phyloP scores from a whole-genome alignment of 2,329 filamentous ascomycete species.

The Fusarium beomiforme region DNA sequence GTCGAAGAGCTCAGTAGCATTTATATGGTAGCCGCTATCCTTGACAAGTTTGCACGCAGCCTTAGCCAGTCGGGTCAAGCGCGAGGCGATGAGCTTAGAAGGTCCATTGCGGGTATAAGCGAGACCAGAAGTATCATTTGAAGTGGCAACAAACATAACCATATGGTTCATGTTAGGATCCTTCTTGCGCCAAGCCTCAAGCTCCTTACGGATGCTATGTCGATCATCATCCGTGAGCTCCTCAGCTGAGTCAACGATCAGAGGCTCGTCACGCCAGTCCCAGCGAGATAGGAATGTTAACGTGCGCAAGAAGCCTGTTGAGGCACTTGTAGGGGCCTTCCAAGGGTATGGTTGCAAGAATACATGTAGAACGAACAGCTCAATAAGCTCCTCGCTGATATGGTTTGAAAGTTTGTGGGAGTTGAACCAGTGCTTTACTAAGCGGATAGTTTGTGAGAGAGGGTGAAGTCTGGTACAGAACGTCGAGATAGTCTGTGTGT shows the following conservation, averaged over 20 bases:
- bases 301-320: slow-evolving; percentile 83
- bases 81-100: slow-evolving; percentile 82
- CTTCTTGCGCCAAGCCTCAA: slow-evolving; percentile 86
- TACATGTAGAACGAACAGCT: slow-evolving; percentile 80
- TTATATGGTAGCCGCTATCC: slow-evolving; percentile 62
- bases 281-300: slow-evolving; percentile 83
- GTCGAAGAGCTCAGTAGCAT: slow-evolving; percentile 71
- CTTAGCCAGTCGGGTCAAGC: slow-evolving; percentile 84
- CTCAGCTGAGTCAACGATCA: slow-evolving; percentile 77
- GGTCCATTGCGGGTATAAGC: slow-evolving; percentile 80
- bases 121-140: slow-evolving; percentile 79
- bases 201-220: slow-evolving; percentile 72
- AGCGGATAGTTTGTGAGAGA: slow-evolving; percentile 82
- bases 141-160: slow-evolving; percentile 83
- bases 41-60: slow-evolving; percentile 74
- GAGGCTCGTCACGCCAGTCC: slow-evolving; percentile 89
- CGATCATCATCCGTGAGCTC: slow-evolving; percentile 71
- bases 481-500: slow-evolving; percentile 83
- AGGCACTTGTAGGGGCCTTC: slow-evolving; percentile 77
- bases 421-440: slow-evolving; percentile 91
- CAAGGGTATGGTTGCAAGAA: slow-evolving; percentile 88
- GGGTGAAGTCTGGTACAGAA: slow-evolving; percentile 83
- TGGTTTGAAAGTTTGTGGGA: slow-evolving; percentile 82
- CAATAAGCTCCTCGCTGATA: slow-evolving; percentile 82
- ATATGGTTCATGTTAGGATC: slow-evolving; percentile 89